Evolutionary conservation across 1,139 yeast genomes (phyloP).

Genomic region (Blastobotrys indianensis): DNA sequence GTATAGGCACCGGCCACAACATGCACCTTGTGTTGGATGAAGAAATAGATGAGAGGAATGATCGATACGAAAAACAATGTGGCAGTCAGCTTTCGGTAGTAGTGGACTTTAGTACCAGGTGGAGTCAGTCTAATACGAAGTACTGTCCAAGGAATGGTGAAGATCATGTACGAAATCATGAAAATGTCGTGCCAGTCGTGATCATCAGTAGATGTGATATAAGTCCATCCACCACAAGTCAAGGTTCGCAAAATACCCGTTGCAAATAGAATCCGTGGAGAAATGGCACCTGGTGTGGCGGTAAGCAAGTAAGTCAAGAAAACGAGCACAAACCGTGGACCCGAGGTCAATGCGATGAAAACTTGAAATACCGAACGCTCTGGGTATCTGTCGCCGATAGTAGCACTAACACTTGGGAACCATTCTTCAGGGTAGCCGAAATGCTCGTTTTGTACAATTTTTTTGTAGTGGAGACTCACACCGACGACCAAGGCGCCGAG

Average conservation of each 20-base stretch:
- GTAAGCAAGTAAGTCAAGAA: conserved; percentile 49
- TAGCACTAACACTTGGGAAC: conserved; percentile 96
- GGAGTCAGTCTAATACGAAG: conserved; percentile 53
- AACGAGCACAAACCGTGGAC: conserved; percentile 74
- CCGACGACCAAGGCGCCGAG: conserved; percentile 70
- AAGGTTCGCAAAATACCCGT: conserved; percentile 77
- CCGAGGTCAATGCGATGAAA: conserved; percentile 45
- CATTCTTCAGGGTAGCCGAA: conserved; percentile 95
- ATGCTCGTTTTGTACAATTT: conserved; percentile 79
- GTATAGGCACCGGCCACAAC: conserved; percentile 91
- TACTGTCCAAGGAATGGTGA: conserved; percentile 89
- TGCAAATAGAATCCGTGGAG: conserved; percentile 42
- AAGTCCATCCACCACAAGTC: conserved; percentile 98
- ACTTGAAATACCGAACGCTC: conserved; percentile 90
- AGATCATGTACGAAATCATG: conserved; percentile 82
- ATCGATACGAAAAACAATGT: conserved; percentile 60
- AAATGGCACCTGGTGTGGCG: conserved; percentile 35
- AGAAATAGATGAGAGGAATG: conserved; percentile 80
- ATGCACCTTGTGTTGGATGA: conserved; percentile 88
- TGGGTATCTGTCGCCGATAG: conserved; percentile 95
- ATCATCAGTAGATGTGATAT: conserved; percentile 92
- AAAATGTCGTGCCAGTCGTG: conserved; percentile 94
- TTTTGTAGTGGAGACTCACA: conserved; percentile 65
- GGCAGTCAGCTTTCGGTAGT: conserved; percentile 51
- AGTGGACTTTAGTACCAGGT: conserved; percentile 43